These are phyloP conservation scores for Puccinia brachypodii DNA, from an alignment of 1,284 basidiomycete genomes.

Conservation along the genomic window DNA sequence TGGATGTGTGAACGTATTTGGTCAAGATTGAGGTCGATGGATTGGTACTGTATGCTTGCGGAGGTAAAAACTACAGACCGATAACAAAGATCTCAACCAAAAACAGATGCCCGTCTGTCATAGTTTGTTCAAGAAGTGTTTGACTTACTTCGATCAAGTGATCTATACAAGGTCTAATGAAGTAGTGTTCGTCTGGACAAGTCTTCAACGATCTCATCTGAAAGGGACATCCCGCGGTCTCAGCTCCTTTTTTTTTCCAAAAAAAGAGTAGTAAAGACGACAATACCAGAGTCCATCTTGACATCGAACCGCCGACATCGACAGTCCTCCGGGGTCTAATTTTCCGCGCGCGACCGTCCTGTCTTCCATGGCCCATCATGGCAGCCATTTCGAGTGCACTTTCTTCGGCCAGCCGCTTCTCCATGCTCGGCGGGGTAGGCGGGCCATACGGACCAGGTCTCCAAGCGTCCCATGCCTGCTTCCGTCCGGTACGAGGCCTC, in stretches of 20 bases:
- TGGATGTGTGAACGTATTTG: conserved; percentile 95
- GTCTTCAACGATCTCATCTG: conserved; percentile 44
- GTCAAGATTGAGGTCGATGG: conserved; percentile 87
- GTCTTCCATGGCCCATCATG: conserved; percentile 38
- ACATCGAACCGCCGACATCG: conserved; percentile 43
- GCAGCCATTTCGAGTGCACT: conserved; percentile 45
- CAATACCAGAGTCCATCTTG: conserved; percentile 29
- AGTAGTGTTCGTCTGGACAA: conserved; percentile 42
- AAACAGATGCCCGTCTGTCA: too few relatives aligned
- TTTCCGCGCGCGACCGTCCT: conserved; percentile 44
- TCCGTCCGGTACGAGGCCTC: conserved; percentile 12
- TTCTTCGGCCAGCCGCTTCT: conserved; percentile 39
- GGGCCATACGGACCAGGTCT: conserved; percentile 37
- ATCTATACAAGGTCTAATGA: conserved; percentile 49
- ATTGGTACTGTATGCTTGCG: conserved; percentile 84
- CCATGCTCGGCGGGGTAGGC: conserved; percentile 38
- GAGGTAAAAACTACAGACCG: conserved; percentile 74
- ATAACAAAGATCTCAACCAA: conserved; percentile 15
- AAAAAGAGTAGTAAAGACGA: background rate
- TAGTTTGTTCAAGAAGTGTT: background rate
- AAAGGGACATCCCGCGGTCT: background rate
- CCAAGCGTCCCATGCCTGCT: conserved; percentile 43
- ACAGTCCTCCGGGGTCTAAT: conserved; percentile 46
- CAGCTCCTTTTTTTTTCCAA: background rate
- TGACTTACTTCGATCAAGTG: conserved; percentile 54